These are phyloP conservation scores for Oenanthe javanica DNA, from an alignment of 140 eudicot genomes.

Conservation along the genomic window DNA sequence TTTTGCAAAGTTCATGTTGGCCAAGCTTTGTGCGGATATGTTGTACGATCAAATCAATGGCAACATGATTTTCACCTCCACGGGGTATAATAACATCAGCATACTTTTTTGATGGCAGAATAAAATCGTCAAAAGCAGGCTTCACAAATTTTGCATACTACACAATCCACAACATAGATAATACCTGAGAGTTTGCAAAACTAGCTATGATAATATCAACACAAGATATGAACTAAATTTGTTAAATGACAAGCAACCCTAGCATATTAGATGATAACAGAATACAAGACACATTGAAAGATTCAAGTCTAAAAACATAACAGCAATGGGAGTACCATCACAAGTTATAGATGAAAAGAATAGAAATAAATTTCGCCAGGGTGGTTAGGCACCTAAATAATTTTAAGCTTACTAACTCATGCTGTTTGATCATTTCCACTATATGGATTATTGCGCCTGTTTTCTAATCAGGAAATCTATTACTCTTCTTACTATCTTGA, in stretches of 20 bases:
- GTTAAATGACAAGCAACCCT: not conserved
- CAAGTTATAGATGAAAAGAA: not conserved
- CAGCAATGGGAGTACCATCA: not conserved
- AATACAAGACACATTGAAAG: not conserved
- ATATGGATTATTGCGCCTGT: not conserved
- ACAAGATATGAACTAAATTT: not conserved
- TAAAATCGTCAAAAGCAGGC: slow-evolving; percentile 93
- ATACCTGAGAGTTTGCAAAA: not conserved
- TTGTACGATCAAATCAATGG: slow-evolving; percentile 90
- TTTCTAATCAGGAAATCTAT: not conserved
- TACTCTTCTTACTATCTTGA: not conserved
- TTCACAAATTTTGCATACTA: slow-evolving; percentile 94
- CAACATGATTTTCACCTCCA: slow-evolving; percentile 96
- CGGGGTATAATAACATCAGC: slow-evolving; percentile 95
- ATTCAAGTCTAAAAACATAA: not conserved
- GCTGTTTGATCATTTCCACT: not conserved
- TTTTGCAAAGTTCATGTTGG: slow-evolving; percentile 92
- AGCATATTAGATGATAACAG: not conserved
- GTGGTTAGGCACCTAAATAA: not conserved
- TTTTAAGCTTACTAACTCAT: not conserved
- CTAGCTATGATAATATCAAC: not conserved
- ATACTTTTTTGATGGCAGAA: slow-evolving; percentile 89
- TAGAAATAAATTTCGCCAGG: not conserved
- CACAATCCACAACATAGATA: slow-evolving; percentile 16
- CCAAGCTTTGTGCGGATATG: slow-evolving; percentile 93